A percentile compares a stretch with the other conserved stretches of the same genome.
Conservation (phyloP, 768 basidiomycete species). For the Naematelia aurantialba region DNA sequence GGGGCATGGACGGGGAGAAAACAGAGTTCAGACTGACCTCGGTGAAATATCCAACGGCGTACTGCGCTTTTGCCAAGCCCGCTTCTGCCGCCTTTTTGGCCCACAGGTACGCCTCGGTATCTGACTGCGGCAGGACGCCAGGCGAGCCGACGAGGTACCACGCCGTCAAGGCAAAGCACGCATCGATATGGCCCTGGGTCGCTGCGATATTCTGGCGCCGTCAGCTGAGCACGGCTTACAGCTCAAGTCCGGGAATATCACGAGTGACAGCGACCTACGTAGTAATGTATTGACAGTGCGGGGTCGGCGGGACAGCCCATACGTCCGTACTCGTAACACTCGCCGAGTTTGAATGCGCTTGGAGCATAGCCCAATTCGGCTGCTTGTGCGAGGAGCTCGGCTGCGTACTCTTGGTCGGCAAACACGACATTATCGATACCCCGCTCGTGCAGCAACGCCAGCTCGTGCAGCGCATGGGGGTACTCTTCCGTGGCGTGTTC, state of each 20-base stretch:
- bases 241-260: background rate
- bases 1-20: background rate
- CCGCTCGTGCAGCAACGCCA: slow-evolving; percentile 88
- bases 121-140: slow-evolving; percentile 94
- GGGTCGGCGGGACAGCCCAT: slow-evolving; percentile 97
- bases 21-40: slow-evolving; percentile 57
- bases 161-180: slow-evolving; percentile 95
- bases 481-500: slow-evolving; percentile 85
- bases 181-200: slow-evolving; percentile 92
- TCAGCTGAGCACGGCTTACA: slow-evolving; percentile 3
- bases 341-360: slow-evolving; percentile 89
- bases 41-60: slow-evolving; percentile 94
- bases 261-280: slow-evolving; percentile 58
- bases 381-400: slow-evolving; percentile 89
- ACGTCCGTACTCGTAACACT: slow-evolving; percentile 99
- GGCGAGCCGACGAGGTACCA: slow-evolving; percentile 99
- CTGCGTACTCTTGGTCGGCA: slow-evolving; percentile 91
- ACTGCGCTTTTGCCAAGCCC: slow-evolving; percentile 91
- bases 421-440: slow-evolving; percentile 98
- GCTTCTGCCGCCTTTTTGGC: slow-evolving; percentile 90
- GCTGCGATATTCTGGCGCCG: slow-evolving; percentile 83
- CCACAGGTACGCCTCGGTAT: slow-evolving; percentile 97
- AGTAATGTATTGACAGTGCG: slow-evolving; percentile 96
- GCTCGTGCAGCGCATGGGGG: slow-evolving; percentile 91
- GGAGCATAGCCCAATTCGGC: slow-evolving; percentile 94